phyloP scores from a whole-genome alignment of 352 stramenopile genomes.

The Phytophthora citricola region DNA sequence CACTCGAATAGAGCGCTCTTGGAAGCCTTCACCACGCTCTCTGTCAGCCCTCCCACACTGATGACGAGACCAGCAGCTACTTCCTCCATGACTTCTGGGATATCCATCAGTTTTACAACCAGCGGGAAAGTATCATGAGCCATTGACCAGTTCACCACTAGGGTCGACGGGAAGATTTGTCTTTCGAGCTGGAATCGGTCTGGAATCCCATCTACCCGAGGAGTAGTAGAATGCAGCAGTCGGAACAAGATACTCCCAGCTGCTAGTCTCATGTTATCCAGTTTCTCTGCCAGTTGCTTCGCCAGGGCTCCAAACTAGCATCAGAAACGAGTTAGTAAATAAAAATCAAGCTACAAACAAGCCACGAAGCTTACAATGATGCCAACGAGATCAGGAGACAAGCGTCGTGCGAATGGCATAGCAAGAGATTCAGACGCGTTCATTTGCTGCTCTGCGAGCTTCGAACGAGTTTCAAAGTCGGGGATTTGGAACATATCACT shows the following conservation, averaged over 20 bases:
- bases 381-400: slow-evolving; percentile 52
- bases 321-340: slow-evolving; percentile 22
- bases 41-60: slow-evolving; percentile 95
- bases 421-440: neutral
- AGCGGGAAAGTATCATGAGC: slow-evolving; percentile 92
- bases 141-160: slow-evolving; percentile 82
- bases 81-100: slow-evolving; percentile 86
- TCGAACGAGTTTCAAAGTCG: slow-evolving; percentile 27
- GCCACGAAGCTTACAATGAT: slow-evolving; percentile 38
- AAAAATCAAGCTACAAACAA: slow-evolving; percentile 2
- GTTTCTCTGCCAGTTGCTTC: slow-evolving; percentile 97
- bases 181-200: slow-evolving; percentile 77
- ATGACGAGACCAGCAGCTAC: slow-evolving; percentile 92
- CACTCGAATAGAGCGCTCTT: slow-evolving; percentile 70
- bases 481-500: slow-evolving; percentile 32
- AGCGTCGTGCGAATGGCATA: slow-evolving; percentile 44
- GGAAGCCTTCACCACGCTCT: slow-evolving; percentile 92
- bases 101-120: slow-evolving; percentile 85
- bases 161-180: slow-evolving; percentile 57
- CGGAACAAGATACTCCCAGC: slow-evolving; percentile 90
- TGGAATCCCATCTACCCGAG: slow-evolving; percentile 79
- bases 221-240: slow-evolving; percentile 75
- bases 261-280: slow-evolving; percentile 92
- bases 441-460: slow-evolving; percentile 14
- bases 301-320: slow-evolving; percentile 82